Percentiles rank a stretch among this genome's conserved stretches.
Conservation (phyloP, 176 grass and related monocot genomes). For the maize (Zea mays) region DNA sequence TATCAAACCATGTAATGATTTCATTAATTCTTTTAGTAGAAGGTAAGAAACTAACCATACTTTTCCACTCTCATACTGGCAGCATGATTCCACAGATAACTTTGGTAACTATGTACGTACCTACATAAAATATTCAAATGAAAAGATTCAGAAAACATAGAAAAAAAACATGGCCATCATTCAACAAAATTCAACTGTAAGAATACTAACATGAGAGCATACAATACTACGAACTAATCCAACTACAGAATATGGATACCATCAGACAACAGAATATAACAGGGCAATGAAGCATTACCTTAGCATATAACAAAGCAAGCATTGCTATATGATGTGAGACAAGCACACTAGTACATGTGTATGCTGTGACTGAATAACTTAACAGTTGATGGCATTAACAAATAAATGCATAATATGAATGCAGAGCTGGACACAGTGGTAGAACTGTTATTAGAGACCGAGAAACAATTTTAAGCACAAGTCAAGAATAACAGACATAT, state of each 20-base stretch:
- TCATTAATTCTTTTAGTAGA: conserved; percentile 31
- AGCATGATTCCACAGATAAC: conserved; percentile 97
- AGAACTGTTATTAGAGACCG: neutral
- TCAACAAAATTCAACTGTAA: conserved; percentile 4
- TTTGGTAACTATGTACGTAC: conserved; percentile 98
- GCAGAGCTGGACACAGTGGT: neutral
- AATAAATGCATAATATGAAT: neutral
- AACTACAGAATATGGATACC: neutral
- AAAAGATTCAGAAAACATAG: conserved; percentile 22
- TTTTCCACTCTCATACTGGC: conserved; percentile 94
- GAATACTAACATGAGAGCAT: neutral
- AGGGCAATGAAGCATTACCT: neutral
- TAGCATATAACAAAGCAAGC: neutral
- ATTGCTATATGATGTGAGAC: conserved; percentile 1
- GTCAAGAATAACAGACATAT: conserved; percentile 1
- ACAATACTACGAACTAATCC: neutral
- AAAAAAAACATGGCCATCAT: conserved; percentile 3
- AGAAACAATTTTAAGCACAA: conserved; percentile 5
- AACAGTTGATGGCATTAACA: neutral
- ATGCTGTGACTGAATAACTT: neutral
- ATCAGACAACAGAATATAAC: conserved; percentile 3
- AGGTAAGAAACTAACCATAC: conserved; percentile 70
- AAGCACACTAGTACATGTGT: neutral
- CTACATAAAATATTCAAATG: conserved; percentile 46
- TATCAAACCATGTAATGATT: conserved; percentile 33